These are phyloP conservation scores for Lachancea sp. DNA, from an alignment of 805 yeast species.

Conservation along the genomic window DNA sequence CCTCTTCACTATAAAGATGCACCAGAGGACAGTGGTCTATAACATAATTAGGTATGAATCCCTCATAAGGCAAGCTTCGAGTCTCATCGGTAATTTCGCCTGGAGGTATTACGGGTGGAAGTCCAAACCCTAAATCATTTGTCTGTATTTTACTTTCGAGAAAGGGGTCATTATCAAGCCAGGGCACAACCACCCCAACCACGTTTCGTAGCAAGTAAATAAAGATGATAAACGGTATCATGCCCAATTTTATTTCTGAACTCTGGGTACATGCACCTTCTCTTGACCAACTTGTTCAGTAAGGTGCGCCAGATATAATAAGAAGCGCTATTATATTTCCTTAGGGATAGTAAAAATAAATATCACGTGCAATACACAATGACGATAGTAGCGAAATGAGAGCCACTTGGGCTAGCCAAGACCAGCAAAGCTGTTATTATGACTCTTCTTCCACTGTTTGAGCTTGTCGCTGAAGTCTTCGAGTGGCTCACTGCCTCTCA, in stretches of 20 bases:
- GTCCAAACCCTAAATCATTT: constrained; percentile 4
- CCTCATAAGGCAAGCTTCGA: constrained; percentile 20
- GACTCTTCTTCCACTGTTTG: constrained; percentile 22
- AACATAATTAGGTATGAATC: constrained; percentile 56
- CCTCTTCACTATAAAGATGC: constrained; percentile 82
- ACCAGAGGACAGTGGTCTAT: constrained; percentile 69
- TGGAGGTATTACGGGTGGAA: constrained; percentile 27
- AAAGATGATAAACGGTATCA: neutral
- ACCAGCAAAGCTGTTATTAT: constrained; percentile 14
- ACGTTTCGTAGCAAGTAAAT: neutral
- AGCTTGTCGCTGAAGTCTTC: constrained; percentile 10
- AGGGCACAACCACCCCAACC: constrained; percentile 7
- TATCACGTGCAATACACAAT: no score
- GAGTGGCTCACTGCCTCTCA: constrained; percentile 10
- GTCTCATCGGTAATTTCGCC: constrained; percentile 22
- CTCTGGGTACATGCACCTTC: neutral
- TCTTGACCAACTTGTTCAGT: no score
- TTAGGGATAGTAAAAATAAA: no score
- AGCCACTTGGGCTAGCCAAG: constrained; percentile 3
- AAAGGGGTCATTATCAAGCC: constrained; percentile 11
- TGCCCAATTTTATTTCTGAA: neutral
- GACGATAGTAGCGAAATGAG: neutral
- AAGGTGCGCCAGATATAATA: no score
- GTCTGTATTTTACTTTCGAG: neutral
- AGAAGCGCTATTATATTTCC: no score